Evolutionary conservation across 2,329 filamentous ascomycete genomes (phyloP), one percentile per base, ranked within the genome.

Genomic region (Colletotrichum sp.): DNA sequence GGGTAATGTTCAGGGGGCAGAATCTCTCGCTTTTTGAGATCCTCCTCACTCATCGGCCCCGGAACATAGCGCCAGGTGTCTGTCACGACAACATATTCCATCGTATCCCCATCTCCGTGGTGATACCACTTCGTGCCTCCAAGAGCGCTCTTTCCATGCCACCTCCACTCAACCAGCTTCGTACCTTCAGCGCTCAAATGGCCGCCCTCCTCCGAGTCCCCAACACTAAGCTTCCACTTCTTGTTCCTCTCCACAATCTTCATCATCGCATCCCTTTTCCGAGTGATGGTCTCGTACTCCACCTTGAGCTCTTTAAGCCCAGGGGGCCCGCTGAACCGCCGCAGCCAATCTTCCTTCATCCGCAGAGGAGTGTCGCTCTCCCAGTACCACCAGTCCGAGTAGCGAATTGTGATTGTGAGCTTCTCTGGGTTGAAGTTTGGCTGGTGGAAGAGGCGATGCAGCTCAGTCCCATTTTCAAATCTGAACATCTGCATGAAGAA

Each of bases 381-480:
- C 87, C 87, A 88, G 21, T 66, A 81, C 86, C 86, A 89, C 83
- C 87, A 89, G 76, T 90, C 88, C 4, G 87, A 84, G 73, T 90
- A 88, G 0, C 88, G 85, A 9, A 90, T 84, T 0, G 88, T 90
- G 13, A 90, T 78, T 0, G 84, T 87, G 2, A 90, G 67, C 3
- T 75, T 78, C 2, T 80, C 81, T 0, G 87, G 86, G 8, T 79
- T 74, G 36, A 89, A 83, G 15, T 80, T 70, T 0, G 76, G 78
- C 57, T 79, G 80, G 0, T 26, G 18, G 0, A 88, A 77, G 1
- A 88, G 67, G 0, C 24, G 2, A 8, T 77, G 36, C 2, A 88
- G 73, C 15, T 28, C 21, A 0, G 36, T 8, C 0, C 83, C 81
- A 0, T 76, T 52, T 66, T 88, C 84, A 6, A 89, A 79, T 26